Evolutionary conservation across 2,329 filamentous ascomycete species (phyloP), one percentile per base, ranked within the genome.

Genomic region (Metarhizium robertsii): DNA sequence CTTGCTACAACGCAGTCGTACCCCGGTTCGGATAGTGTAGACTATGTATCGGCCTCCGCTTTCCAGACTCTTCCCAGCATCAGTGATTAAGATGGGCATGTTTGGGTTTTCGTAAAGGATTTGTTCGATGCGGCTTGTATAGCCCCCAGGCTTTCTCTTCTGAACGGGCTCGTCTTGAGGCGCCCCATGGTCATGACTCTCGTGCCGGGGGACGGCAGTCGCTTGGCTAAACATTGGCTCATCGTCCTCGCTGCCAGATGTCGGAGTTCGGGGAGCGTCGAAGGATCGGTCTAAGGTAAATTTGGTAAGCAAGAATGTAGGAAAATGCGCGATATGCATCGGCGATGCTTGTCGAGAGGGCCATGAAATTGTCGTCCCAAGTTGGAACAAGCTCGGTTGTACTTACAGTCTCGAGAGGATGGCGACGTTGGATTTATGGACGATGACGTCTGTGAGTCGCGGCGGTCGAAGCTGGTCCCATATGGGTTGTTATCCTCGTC

Each of bases 401-500:
- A 77, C 81, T 79, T 75, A 87, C 81, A 81, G 62, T 79, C 74
- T 69, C 72, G 78, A 53, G 74, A 68, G 47, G 70, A 72, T 50
- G 85, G 85, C 43, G 86, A 88, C 54, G 83, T 75, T 25, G 85
- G 83, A 66, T 87, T 84, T 20, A 78, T 77, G 47, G 78, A 75
- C 36, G 86, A 86, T 32, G 86, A 90, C 49, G 84, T 79, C 69
- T 87, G 84, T 59, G 88, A 89, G 71, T 95, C 89, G 65, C 89
- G 85, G 65, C 88, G 87, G 71, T 94, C 89, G 75, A 95, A 96
- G 71, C 90, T 92, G 65, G 79, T 83, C 61, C 91, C 92, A 68
- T 97, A 96, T 5, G 92, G 92, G 71, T 97, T 97, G 75, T 97
- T 97, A 69, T 97, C 69, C 75, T 97, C 92, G 78, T 97, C 92